Conservation (phyloP, 441 rosid genomes). For the Omphalea diandra region DNA sequence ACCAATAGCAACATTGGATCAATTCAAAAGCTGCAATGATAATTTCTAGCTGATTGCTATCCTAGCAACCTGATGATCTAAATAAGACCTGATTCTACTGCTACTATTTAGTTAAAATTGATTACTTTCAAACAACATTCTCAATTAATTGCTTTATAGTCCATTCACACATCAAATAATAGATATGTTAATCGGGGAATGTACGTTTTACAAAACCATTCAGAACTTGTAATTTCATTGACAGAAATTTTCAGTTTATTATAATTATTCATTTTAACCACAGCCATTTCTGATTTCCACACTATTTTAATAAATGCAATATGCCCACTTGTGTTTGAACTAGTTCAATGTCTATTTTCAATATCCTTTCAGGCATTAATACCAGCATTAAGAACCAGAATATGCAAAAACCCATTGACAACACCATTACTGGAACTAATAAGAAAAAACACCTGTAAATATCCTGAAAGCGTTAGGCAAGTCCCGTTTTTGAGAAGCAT, state of each 20-base stretch:
- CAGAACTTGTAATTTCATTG: neutral
- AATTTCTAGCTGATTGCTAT: neutral
- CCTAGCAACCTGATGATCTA: neutral
- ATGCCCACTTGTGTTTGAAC: neutral
- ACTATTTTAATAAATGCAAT: neutral
- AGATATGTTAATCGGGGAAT: neutral
- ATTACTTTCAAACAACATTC: conserved; percentile 9
- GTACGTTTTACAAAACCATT: neutral
- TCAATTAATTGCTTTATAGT: neutral
- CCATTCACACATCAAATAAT: neutral
- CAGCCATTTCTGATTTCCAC: neutral
- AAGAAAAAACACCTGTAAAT: conserved; percentile 61
- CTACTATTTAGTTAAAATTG: neutral
- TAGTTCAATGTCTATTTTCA: neutral
- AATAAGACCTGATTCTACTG: neutral
- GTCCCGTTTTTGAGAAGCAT: conserved; percentile 75
- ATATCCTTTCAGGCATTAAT: neutral
- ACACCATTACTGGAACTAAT: neutral
- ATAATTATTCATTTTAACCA: neutral
- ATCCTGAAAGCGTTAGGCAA: conserved; percentile 76
- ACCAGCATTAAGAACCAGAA: neutral
- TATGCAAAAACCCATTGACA: neutral
- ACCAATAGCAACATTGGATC: neutral
- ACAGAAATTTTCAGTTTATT: neutral
- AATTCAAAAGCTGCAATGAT: neutral